Evolutionary conservation across 2,329 filamentous ascomycete genomes (phyloP).

Genomic region (Achaetomium macrosporum): DNA sequence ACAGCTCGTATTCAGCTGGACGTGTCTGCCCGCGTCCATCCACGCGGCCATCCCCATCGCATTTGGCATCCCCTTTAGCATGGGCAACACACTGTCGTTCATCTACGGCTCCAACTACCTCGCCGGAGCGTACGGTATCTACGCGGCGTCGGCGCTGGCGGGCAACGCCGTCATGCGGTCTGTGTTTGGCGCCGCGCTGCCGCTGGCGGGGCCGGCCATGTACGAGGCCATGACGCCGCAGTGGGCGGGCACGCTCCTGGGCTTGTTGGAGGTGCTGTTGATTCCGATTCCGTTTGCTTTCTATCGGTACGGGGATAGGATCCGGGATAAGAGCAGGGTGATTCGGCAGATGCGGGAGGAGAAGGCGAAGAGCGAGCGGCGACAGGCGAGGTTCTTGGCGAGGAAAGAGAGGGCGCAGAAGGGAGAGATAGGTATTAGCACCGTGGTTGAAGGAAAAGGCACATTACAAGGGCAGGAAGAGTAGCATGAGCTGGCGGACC

Average conservation of each 20-base stretch:
- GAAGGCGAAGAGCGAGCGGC: constrained; percentile 31
- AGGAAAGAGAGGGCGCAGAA: constrained; percentile 14
- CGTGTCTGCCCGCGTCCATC: constrained; percentile 67
- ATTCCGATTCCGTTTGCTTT: constrained; percentile 74
- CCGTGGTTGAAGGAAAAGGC: neutral
- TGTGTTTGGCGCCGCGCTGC: constrained; percentile 63
- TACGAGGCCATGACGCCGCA: constrained; percentile 61
- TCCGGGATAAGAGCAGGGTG: constrained; percentile 42
- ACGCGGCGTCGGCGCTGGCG: constrained; percentile 68
- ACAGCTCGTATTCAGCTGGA: constrained; percentile 85
- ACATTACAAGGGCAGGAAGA: neutral
- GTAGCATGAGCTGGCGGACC: neutral
- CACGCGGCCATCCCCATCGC: constrained; percentile 74
- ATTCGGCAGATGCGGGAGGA: constrained; percentile 39
- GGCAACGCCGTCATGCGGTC: constrained; percentile 68
- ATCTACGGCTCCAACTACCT: constrained; percentile 76
- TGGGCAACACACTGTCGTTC: constrained; percentile 68
- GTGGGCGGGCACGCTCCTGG: constrained; percentile 69
- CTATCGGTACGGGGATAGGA: constrained; percentile 50
- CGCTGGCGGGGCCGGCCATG: constrained; percentile 66
- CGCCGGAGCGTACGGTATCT: constrained; percentile 68
- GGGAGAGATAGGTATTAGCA: neutral
- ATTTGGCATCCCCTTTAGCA: constrained; percentile 69
- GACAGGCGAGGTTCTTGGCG: constrained; percentile 24
- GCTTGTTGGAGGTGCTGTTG: constrained; percentile 60